Base-by-base conservation (phyloP, 2,329 filamentous ascomycete species). In the Diplodia sapinea region DNA sequence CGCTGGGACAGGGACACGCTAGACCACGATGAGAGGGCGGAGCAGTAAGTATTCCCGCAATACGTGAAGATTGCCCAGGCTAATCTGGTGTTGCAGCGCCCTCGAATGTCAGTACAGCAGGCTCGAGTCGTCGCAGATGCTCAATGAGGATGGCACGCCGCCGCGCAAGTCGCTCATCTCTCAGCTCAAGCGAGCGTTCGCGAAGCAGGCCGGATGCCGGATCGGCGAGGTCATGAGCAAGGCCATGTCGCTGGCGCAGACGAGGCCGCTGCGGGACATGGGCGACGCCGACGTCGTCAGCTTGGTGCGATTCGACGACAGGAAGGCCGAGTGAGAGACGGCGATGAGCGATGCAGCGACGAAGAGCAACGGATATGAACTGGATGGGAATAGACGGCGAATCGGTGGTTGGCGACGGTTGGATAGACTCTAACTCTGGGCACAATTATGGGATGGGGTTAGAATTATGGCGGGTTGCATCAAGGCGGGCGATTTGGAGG, bases 141-240 rank as follows among this genome's bases (percentile, higher is more conserved):
- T 36, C 52, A 40, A 52, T 11, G 38, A 3, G 13, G 31, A 66
- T 43, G 67, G 67, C n/a, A 54, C 33, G 12, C 61, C 67, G 26
- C 67, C 67, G 54, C 67, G 47, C 12, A 55, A 59, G 36, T 59
- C 61, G 6, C 33, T 68, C 51, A 66, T 68, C 49, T 56, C 50
- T 8, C 51, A 65, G 31, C 54, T 68, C 31, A 57, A 62, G 43
- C 26, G 47, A 9, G 54, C 67, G 15, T 52, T 68, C 23, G 40
- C 67, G 6, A 15, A 8, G 6, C 23, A 36, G 13, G 29, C 51
- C 11, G 57, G 40, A 26, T 68, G 66, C n/a, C 38, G 49, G 2
- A 54, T 68, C 13, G 29, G 26, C 38, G 66, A 57, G 49, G 17
- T 55, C 2, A 40, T 51, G 23, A 20, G 50, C 40, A 68, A 54